Conservation (phyloP, 306 rosid genomes). For the Dalbergia cultrata region DNA sequence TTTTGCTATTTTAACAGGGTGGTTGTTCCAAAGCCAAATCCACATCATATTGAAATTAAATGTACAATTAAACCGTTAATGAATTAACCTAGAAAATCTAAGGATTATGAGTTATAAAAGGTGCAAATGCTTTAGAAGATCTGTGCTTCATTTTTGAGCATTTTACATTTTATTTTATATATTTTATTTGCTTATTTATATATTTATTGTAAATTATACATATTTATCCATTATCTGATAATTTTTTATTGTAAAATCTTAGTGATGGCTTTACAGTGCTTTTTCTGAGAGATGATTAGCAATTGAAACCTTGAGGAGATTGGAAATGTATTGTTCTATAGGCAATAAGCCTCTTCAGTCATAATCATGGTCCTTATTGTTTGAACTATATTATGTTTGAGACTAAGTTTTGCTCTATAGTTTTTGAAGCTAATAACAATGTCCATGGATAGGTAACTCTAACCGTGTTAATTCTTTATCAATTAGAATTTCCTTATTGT, state of each 20-base stretch:
- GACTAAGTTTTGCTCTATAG: too few relatives aligned
- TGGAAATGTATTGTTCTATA: constrained; percentile 60
- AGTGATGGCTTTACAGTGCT: neutral
- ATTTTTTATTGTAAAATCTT: neutral
- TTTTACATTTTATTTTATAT: neutral
- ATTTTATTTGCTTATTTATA: too few relatives aligned
- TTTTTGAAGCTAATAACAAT: too few relatives aligned
- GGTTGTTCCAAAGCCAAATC: constrained; percentile 62
- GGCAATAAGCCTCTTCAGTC: constrained; percentile 77
- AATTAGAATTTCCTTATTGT: too few relatives aligned
- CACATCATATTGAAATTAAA: constrained; percentile 47
- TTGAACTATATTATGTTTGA: too few relatives aligned
- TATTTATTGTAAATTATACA: too few relatives aligned
- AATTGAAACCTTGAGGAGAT: constrained; percentile 62
- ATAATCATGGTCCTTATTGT: constrained; percentile 42
- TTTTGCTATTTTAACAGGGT: too few relatives aligned
- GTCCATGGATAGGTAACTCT: too few relatives aligned
- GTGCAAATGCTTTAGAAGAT: neutral
- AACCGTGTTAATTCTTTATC: too few relatives aligned
- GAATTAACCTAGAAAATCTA: neutral
- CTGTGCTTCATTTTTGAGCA: neutral
- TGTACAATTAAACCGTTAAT: neutral
- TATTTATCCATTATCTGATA: neutral
- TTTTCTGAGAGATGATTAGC: neutral
- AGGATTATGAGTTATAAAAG: neutral